Base-by-base conservation (phyloP, 2,329 filamentous ascomycete genomes). In the Colletotrichum tabaci region DNA sequence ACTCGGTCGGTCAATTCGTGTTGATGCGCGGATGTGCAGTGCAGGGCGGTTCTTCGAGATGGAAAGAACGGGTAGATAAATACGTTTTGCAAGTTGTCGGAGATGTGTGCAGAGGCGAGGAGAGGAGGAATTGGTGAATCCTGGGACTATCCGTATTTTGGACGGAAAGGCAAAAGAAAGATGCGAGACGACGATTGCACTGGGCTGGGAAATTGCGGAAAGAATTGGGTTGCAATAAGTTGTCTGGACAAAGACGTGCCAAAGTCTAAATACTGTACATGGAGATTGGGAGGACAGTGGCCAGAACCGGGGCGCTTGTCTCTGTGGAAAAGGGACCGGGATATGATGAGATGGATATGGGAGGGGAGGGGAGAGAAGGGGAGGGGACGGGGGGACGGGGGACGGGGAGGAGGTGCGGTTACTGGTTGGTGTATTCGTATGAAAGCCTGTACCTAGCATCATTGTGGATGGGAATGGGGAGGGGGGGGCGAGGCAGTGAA, bases 191-290 rank as follows among this genome's bases (percentile, higher is more conserved):
- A 35, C 12, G 4, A 26, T 26, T 42, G 40, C 30, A 57, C 44
- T 61, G 44, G 57, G 26, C 42, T 30, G 26, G 23, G 16, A 40
- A 55, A 49, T 46, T 49, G 44, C 44, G 23, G 8, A 18, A 52
- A 16, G 52, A 55, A 35, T 47, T 60, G 68, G 26, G 57, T 44
- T 57, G 49, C 2, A 52, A 46, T 44, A 30, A 46, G 64, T 35
- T 42, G 65, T 61, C 38, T 61, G 56, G 47, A 47, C 26, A 30
- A 38, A 67, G 67, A 71, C 61, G 52, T 64, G 53, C 35, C 57
- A 67, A 68, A 71, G 68, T 58, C 68, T 63, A 71, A 68, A 63
- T 26, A 26, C 26, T 26, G 26, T 68, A 71, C 52, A 56, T 68
- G 68, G 18, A 58, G 68, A 67, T 71, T 62, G 52, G 44, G 23